Evolutionary conservation across 1,284 basidiomycete species (phyloP).

Genomic region (Tremellales sp.): DNA sequence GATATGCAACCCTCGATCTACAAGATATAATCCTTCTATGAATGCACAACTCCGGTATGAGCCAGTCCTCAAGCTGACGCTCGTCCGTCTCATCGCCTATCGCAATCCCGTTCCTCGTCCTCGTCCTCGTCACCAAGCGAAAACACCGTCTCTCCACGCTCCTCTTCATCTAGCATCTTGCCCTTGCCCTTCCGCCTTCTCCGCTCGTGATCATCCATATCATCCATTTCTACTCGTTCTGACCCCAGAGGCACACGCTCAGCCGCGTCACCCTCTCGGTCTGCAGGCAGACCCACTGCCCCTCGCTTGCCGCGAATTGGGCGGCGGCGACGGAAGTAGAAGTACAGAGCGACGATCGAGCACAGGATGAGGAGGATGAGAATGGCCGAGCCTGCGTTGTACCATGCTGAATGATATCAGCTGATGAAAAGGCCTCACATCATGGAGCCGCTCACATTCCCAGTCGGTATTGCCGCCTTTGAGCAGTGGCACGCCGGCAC

Average conservation of each 20-base stretch:
- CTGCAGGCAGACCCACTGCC: constrained; percentile 9
- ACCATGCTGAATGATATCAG: constrained; percentile 61
- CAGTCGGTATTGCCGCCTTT: constrained; percentile 70
- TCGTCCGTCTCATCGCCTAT: background rate
- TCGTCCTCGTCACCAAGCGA: constrained; percentile 52
- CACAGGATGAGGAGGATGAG: constrained; percentile 73
- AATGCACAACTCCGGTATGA: no score
- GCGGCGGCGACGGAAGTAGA: constrained; percentile 29
- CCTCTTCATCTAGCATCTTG: constrained; percentile 13
- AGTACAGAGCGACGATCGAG: constrained; percentile 57
- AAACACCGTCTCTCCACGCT: constrained; percentile 48
- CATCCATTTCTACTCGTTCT: constrained; percentile 43
- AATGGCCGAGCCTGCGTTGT: constrained; percentile 83
- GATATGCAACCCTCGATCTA: no score
- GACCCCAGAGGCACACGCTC: constrained; percentile 57
- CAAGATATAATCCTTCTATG: no score
- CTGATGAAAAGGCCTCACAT: background rate
- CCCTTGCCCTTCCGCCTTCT: constrained; percentile 23
- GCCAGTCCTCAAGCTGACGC: no score
- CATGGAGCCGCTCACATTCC: constrained; percentile 59
- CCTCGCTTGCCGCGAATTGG: constrained; percentile 24
- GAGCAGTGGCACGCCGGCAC: constrained; percentile 54
- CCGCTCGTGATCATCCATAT: constrained; percentile 27
- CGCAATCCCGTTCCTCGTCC: constrained; percentile 8
- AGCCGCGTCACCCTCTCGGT: constrained; percentile 42